Evolutionary conservation across 306 rosid species (phyloP).

Genomic region (Cucurbita moschata): DNA sequence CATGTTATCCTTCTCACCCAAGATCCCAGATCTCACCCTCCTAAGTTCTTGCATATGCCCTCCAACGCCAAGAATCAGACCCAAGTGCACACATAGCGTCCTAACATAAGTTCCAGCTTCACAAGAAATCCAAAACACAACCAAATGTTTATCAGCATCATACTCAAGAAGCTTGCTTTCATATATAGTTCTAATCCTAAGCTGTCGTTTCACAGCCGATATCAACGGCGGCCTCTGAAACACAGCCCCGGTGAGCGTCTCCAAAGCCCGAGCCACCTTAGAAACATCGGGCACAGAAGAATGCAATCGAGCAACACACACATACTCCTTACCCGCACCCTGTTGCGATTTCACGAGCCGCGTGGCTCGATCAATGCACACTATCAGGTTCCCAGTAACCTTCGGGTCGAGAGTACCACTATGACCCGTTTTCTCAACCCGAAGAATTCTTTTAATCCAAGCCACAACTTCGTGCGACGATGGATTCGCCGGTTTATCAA

Average conservation of each 20-base stretch:
- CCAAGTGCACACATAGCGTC: constrained; percentile 75
- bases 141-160: constrained; percentile 54
- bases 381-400: constrained; percentile 72
- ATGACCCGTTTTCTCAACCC: constrained; percentile 70
- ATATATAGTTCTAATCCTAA: constrained; percentile 70
- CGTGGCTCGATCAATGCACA: constrained; percentile 71
- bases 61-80: constrained; percentile 75
- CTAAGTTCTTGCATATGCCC: constrained; percentile 83
- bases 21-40: constrained; percentile 66
- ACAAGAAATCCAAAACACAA: constrained; percentile 60
- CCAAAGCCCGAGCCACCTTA: constrained; percentile 60
- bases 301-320: constrained; percentile 60
- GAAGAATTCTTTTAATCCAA: constrained; percentile 68
- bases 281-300: constrained; percentile 55
- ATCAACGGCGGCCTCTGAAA: constrained; percentile 76
- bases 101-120: constrained; percentile 84
- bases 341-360: constrained; percentile 66
- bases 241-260: constrained; percentile 71
- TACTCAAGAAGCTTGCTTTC: constrained; percentile 84
- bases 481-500: constrained; percentile 75
- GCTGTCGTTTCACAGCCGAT: constrained; percentile 77
- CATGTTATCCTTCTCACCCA: constrained; percentile 87
- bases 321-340: constrained; percentile 83
- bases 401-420: constrained; percentile 81
- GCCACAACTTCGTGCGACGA: constrained; percentile 90